Conservation (phyloP, 805 yeast genomes). For the Starmerella vitae region DNA sequence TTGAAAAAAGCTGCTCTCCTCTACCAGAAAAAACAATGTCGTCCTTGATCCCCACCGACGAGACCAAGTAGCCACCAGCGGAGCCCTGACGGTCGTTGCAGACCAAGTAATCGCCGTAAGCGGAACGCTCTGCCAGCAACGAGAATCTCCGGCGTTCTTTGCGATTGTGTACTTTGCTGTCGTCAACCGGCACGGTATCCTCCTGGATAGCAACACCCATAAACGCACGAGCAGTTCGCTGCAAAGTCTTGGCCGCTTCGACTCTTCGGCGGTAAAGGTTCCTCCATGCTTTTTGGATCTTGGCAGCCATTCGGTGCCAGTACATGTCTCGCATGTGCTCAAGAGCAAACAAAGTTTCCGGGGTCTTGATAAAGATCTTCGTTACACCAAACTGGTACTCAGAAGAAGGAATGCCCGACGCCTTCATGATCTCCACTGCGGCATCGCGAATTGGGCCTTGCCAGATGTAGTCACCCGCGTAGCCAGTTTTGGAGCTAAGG, state of each 20-base stretch:
- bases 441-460: conserved; percentile 46
- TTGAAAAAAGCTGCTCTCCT: conserved; percentile 69
- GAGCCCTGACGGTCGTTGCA: conserved; percentile 61
- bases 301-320: conserved; percentile 97
- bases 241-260: conserved; percentile 69
- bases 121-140: conserved; percentile 73
- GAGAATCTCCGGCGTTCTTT: conserved; percentile 87
- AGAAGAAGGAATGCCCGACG: conserved; percentile 54
- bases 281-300: conserved; percentile 96
- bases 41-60: conserved; percentile 56
- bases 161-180: conserved; percentile 39
- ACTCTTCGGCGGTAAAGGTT: conserved; percentile 63
- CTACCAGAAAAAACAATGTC: conserved; percentile 61
- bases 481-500: conserved; percentile 76
- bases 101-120: conserved; percentile 85
- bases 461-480: conserved; percentile 72
- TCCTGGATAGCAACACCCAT: conserved; percentile 79
- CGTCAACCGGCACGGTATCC: conserved; percentile 30
- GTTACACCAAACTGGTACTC: conserved; percentile 89
- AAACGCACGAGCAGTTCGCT: conserved; percentile 69
- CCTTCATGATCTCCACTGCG: conserved; percentile 38
- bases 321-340: conserved; percentile 94
- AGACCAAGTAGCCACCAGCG: conserved; percentile 60
- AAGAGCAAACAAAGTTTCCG: conserved; percentile 87
- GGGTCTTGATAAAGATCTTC: conserved; percentile 88